Evolutionary conservation across 176 grass and related monocot species (phyloP), one percentile per base, ranked within the genome.

Genomic region (Puccinellia tenuiflora): DNA sequence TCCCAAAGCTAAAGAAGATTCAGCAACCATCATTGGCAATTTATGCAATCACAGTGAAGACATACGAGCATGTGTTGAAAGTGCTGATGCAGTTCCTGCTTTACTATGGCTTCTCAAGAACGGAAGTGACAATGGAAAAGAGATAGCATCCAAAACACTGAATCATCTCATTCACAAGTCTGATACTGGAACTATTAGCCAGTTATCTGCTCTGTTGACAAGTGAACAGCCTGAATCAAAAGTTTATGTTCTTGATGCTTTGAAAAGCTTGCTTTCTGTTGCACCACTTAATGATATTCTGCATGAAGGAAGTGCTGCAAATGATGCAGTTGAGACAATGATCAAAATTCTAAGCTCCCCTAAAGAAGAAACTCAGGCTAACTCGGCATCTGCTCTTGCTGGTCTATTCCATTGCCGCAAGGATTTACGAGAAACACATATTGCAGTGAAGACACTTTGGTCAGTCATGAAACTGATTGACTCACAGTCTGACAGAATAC

Each of bases 11-110:
- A 99, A 96, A 91, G 97, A 99, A 99, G 97, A 99, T 94, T 95
- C 97, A 85, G 97, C 97, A 78, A 96, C 62, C 73, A 99, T 99
- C 86, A 84, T 99, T 84, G 97, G 97, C 29, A 99, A 99, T 76
- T 85, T 99, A n/a, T 99, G 97, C 88, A 99, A 96, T 66, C 97
- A 99, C 84, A 99, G 97, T 84, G 97, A 99, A 89, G 97, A 99
- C 79, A 99, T 99, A 84, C 86, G 97, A 67, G 97, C 97, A 76
- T 99, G 97, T 79, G 97, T 99, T 73, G 93, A 99, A 90, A 96
- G 93, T 87, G 97, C 97, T 68, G 97, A 99, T 91, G 97, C 97
- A 43, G 93, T 99, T 65, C 93, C 97, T 81, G 97, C 97, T 85
- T 92, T 99, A 90, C 84, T 99, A 24, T 99, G 97, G 97, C 92